Evolutionary conservation across 805 yeast genomes (phyloP).

Genomic region (Wickerhamiella bombiphila): DNA sequence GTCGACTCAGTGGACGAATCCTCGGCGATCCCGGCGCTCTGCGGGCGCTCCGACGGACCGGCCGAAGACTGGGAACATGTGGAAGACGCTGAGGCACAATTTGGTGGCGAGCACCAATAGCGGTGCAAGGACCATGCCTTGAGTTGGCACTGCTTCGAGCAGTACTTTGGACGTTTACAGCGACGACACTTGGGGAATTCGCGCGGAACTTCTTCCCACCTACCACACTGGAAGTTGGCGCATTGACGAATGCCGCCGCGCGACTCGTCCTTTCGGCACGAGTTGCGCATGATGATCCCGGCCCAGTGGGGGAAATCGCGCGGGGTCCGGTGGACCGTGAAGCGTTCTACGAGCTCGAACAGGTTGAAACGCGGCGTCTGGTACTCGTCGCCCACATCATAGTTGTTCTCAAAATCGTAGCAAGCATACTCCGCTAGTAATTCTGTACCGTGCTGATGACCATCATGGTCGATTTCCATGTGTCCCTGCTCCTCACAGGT

Average conservation of each 20-base stretch:
- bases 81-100: slow-evolving; percentile 6
- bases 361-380: slow-evolving; percentile 38
- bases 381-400: slow-evolving; percentile 32
- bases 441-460: neutral
- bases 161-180: slow-evolving; percentile 88
- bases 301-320: slow-evolving; percentile 91
- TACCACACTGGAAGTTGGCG: slow-evolving; percentile 84
- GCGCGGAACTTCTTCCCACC: slow-evolving; percentile 81
- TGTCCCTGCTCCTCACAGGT: neutral
- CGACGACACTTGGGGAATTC: slow-evolving; percentile 91
- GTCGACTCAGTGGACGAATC: too few relatives aligned
- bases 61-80: too few relatives aligned
- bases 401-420: slow-evolving; percentile 23
- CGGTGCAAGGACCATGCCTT: slow-evolving; percentile 87
- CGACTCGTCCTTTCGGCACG: slow-evolving; percentile 78
- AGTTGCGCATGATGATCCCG: slow-evolving; percentile 92
- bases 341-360: slow-evolving; percentile 85
- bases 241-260: slow-evolving; percentile 89
- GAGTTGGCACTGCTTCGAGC: slow-evolving; percentile 83
- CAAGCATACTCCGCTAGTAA: slow-evolving; percentile 15
- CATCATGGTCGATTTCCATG: slow-evolving; percentile 5
- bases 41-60: too few relatives aligned
- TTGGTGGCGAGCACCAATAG: slow-evolving; percentile 58
- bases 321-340: slow-evolving; percentile 55
- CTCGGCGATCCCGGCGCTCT: too few relatives aligned